Evolutionary conservation across 768 basidiomycete species (phyloP).

Genomic region (Leccinum aurantiacum): DNA sequence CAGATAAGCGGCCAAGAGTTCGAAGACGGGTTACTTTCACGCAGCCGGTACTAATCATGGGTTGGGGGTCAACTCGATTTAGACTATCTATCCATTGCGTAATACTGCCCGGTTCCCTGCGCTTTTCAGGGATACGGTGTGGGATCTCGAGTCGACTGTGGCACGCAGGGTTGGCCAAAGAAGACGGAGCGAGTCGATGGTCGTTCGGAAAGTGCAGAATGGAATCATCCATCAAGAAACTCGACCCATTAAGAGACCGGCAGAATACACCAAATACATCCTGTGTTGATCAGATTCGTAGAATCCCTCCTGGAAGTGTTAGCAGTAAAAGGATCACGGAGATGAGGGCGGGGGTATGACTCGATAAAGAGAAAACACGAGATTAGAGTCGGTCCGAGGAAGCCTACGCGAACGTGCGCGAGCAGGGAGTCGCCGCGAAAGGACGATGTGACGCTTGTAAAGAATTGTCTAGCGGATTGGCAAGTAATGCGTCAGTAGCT

Average conservation of each 20-base stretch:
- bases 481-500: background rate
- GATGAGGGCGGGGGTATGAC: background rate
- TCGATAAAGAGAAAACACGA: background rate
- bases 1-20: background rate
- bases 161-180: background rate
- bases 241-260: background rate
- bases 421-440: background rate
- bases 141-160: background rate
- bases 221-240: background rate
- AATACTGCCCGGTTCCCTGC: background rate
- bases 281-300: too few relatives aligned
- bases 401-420: conserved; percentile 5
- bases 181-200: background rate
- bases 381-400: background rate
- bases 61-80: background rate
- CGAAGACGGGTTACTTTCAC: background rate
- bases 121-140: background rate
- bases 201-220: background rate
- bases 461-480: background rate
- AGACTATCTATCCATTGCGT: background rate
- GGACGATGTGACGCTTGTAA: background rate
- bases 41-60: background rate
- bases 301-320: background rate
- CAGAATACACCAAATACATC: background rate
- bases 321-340: background rate